These are phyloP conservation scores for Penicillium sp. DNA, from an alignment of 2,329 filamentous ascomycete species.

Conservation along the genomic window DNA sequence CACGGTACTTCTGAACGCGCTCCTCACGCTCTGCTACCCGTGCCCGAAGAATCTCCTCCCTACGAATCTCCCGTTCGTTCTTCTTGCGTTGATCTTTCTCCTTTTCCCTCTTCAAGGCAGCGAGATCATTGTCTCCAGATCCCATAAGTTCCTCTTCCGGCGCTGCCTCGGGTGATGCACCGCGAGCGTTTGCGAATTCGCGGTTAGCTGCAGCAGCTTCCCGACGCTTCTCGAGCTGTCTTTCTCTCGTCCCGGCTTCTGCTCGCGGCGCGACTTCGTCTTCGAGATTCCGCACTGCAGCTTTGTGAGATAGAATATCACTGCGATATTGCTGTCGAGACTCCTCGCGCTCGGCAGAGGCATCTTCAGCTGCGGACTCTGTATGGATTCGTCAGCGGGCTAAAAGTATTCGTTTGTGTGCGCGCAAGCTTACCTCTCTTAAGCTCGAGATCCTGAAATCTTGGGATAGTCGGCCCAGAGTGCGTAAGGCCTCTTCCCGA, in stretches of 20 bases:
- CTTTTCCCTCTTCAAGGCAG: conserved; percentile 65
- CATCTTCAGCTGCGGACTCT: conserved; percentile 36
- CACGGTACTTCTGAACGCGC: conserved; percentile 65
- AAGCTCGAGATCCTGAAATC: conserved; percentile 69
- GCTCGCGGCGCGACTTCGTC: conserved; percentile 83
- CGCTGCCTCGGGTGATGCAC: conserved; percentile 64
- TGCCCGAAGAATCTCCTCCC: conserved; percentile 77
- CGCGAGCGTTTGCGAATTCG: conserved; percentile 63
- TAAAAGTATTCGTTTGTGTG: background rate
- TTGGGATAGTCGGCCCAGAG: conserved; percentile 65
- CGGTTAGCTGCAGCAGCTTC: conserved; percentile 71
- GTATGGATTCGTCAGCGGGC: background rate
- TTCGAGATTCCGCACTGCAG: conserved; percentile 34
- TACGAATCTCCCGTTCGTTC: conserved; percentile 76
- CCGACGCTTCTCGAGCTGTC: conserved; percentile 80
- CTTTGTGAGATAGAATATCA: conserved; percentile 52
- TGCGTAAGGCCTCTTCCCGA: conserved; percentile 14
- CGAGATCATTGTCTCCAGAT: conserved; percentile 57
- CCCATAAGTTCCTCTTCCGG: conserved; percentile 75
- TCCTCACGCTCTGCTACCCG: conserved; percentile 78
- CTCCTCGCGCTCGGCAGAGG: conserved; percentile 27
- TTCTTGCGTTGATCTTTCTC: conserved; percentile 69
- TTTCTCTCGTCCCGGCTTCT: conserved; percentile 77
- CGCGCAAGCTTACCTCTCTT: conserved; percentile 36
- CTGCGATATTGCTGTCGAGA: conserved; percentile 40